These are phyloP conservation scores for Cyclotella baltica DNA, from an alignment of 108 stramenopile species.

Conservation along the genomic window DNA sequence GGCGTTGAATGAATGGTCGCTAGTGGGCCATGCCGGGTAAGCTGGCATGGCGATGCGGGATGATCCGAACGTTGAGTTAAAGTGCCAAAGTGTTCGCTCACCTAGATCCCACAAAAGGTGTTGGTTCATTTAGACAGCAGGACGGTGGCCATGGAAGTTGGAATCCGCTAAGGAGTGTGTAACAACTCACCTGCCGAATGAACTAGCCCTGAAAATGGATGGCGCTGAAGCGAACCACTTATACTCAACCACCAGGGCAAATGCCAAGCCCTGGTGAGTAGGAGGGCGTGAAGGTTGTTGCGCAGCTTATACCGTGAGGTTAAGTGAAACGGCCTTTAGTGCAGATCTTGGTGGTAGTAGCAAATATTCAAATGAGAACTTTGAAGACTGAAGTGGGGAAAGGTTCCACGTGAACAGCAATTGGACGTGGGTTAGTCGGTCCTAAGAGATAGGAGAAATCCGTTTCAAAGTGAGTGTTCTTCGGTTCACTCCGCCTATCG, in stretches of 20 bases:
- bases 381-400: slow-evolving; percentile 92
- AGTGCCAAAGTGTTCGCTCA: slow-evolving; percentile 96
- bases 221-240: slow-evolving; percentile 95
- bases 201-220: slow-evolving; percentile 97
- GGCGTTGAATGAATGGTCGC: slow-evolving; percentile 92
- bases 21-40: slow-evolving; percentile 98
- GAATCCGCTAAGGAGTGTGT: slow-evolving; percentile 92
- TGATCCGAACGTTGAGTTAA: slow-evolving; percentile 97
- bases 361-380: slow-evolving; percentile 98
- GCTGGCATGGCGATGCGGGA: slow-evolving; percentile 98
- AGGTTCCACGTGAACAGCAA: slow-evolving; percentile 92
- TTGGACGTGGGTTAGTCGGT: slow-evolving; percentile 93
- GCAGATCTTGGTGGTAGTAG: slow-evolving; percentile 98
- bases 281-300: slow-evolving; percentile 93
- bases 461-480: slow-evolving; percentile 78
- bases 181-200: slow-evolving; percentile 93
- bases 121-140: slow-evolving; percentile 98
- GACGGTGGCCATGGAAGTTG: slow-evolving; percentile 99
- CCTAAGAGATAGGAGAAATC: slow-evolving; percentile 93
- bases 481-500: slow-evolving; percentile 81
- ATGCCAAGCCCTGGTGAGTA: slow-evolving; percentile 86
- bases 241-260: slow-evolving; percentile 85
- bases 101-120: slow-evolving; percentile 98
- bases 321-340: slow-evolving; percentile 92
- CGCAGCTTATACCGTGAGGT: slow-evolving; percentile 90